Evolutionary conservation across 2,329 filamentous ascomycete genomes (phyloP), one percentile per base, ranked within the genome.

Genomic region (Trichocomaceae sp.): DNA sequence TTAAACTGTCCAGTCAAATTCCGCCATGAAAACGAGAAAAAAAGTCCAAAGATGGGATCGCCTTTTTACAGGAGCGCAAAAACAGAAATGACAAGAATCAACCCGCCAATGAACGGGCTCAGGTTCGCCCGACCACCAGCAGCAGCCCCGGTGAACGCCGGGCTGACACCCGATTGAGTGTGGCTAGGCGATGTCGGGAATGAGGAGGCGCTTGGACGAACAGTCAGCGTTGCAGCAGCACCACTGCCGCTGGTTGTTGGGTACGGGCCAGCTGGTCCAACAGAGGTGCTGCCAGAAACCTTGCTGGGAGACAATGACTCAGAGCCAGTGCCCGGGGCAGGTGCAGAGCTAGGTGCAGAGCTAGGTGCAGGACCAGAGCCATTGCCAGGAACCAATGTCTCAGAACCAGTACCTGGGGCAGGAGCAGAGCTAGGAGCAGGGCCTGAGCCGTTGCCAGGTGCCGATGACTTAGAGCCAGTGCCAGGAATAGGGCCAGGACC

Each of bases 111-210:
- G 13, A 57, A 20, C n/a, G 50, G 47, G 22, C 39, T 54, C 13
- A 54, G 15, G 31, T 33, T 52, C 29, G 47, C 29, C 5, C 35
- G 47, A 33, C 47, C 52, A 37, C 52, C 52, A 37, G 54, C 56
- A 31, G 56, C 56, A 41, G 56, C 56, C 12, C 56, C 53, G 15
- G 56, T 58, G 48, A 26, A 58, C n/a, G 37, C 56, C 39, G 56
- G 52, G 46, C 33, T 52, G 37, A 51, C 42, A 15, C 52, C 44
- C 10, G 52, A 49, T 22, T 51, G 22, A 20, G 56, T 58, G 48
- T 35, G 15, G 52, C 49, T 55, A 13, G 56, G 33, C n/a, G 31
- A 33, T 10, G 45, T 47, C 19, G 39, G 55, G 31, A 49, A 44
- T 15, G 29, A 44, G 26, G 54, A 52, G 22, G 44, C 42, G 49